phyloP scores from a whole-genome alignment of 164 flowering plant genomes.

The Stephania japonica region DNA sequence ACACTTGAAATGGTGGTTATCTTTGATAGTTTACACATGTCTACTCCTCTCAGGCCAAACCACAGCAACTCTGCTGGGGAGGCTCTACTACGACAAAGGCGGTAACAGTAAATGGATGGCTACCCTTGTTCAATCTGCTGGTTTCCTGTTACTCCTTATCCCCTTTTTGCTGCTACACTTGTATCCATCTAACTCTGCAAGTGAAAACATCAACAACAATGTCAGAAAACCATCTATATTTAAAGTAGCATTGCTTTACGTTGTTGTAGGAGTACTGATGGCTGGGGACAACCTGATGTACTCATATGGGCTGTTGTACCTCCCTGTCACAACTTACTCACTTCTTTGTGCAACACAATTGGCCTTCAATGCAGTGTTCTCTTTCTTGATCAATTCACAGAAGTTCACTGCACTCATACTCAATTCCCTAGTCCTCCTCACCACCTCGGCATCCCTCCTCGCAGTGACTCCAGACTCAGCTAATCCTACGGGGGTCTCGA shows the following conservation, averaged over 20 bases:
- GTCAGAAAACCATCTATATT: not conserved
- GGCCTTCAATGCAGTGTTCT: constrained; percentile 25
- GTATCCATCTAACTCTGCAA: not conserved
- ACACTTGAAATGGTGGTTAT: constrained; percentile 30
- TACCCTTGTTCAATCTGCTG: constrained; percentile 26
- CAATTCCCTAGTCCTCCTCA: constrained; percentile 20
- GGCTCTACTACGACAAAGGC: constrained; percentile 28
- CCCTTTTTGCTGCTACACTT: constrained; percentile 13
- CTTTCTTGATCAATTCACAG: constrained; percentile 25
- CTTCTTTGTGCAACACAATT: constrained; percentile 29
- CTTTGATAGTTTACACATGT: constrained; percentile 21
- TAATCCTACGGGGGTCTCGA: constrained; percentile 1
- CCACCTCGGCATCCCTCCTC: constrained; percentile 20
- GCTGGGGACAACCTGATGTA: constrained; percentile 27
- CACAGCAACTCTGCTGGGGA: constrained; percentile 21
- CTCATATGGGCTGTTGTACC: constrained; percentile 24
- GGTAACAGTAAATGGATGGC: constrained; percentile 36
- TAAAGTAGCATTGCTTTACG: not conserved
- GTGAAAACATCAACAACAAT: not conserved
- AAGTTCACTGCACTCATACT: constrained; percentile 21
- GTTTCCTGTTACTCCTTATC: constrained; percentile 21
- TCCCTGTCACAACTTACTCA: constrained; percentile 27
- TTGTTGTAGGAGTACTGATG: not conserved
- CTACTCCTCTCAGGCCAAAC: constrained; percentile 28
- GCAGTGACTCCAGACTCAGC: constrained; percentile 10